Conservation (phyloP, 2,329 filamentous ascomycete genomes). For the Berkeleyomyces rouxiae region DNA sequence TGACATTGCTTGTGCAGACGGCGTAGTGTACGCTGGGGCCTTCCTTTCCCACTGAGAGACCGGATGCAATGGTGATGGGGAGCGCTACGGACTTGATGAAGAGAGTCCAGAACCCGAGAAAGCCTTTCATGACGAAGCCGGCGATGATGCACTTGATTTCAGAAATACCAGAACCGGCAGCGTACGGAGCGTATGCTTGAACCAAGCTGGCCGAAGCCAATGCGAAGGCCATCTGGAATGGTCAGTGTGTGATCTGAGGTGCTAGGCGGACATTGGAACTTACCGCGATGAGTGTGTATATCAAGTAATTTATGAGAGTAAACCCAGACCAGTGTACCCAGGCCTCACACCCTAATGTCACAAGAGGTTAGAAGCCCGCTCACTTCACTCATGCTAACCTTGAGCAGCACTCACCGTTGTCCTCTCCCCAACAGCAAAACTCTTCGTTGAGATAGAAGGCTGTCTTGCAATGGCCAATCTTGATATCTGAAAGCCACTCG, state of each 20-base stretch:
- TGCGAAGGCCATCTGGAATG: slow-evolving; percentile 52
- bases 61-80: slow-evolving; percentile 83
- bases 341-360: slow-evolving; percentile 51
- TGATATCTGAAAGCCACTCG: slow-evolving; percentile 92
- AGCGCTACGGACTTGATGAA: slow-evolving; percentile 86
- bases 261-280: slow-evolving; percentile 16
- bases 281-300: slow-evolving; percentile 78
- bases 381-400: neutral
- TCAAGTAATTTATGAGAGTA: slow-evolving; percentile 60
- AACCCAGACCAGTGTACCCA: slow-evolving; percentile 84
- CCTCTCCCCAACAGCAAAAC: slow-evolving; percentile 96
- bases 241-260: slow-evolving; percentile 15
- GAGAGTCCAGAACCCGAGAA: slow-evolving; percentile 79
- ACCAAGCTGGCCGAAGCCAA: slow-evolving; percentile 71
- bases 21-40: slow-evolving; percentile 98
- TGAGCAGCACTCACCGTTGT: slow-evolving; percentile 41
- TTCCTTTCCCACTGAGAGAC: slow-evolving; percentile 89
- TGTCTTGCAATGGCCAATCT: slow-evolving; percentile 86
- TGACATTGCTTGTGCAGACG: slow-evolving; percentile 92
- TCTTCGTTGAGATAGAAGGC: slow-evolving; percentile 94
- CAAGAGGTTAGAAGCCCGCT: neutral
- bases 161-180: slow-evolving; percentile 88
- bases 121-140: slow-evolving; percentile 98
- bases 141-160: slow-evolving; percentile 99
- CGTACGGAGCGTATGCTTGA: slow-evolving; percentile 84